Evolutionary conservation across 805 yeast genomes (phyloP), one percentile per base, ranked within the genome.

Genomic region (Monosporozyma yasuniensis): DNA sequence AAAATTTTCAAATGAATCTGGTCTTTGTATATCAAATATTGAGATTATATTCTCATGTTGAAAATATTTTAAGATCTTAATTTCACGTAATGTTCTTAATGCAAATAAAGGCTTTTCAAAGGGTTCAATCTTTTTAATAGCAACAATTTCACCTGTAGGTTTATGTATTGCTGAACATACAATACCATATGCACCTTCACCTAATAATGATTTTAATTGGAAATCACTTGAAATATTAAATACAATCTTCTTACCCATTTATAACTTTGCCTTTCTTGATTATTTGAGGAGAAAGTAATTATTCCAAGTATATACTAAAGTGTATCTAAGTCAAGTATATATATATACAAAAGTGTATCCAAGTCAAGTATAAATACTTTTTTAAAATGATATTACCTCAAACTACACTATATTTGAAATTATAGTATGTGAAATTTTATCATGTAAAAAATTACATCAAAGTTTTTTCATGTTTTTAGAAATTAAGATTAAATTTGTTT

Each of bases 131-230:
- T 90, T 91, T 68, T 91, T 91, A 61, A 91, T 89, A 39, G 98
- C 98, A n/a, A 91, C 97, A 55, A 80, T 80, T 57, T 84, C 90
- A 49, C 84, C 83, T 1, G 93, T 78, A 5, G 96, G 96, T 60
- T 79, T 78, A 67, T 91, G 96, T 10, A 82, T 69, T 0, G 97
- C 97, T 10, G 91, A 80, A 66, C 96, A 82, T 10, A 91, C 98
- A 11, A 90, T 81, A 5, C 98, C 98, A 63, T 91, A 91, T 0
- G 98, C 97, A 18, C 98, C 98, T 67, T 89, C 96, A 8, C 98
- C 98, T 1, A 91, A 82, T 14, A 91, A 78, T 56, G 87, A 88
- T 47, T 83, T 73, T 44, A 91, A 81, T 65, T 88, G 88, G 67
- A 90, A 91, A 61, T 87, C 89, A 53, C 84, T 86, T 27, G 90